Conservation (phyloP, 1,139 yeast genomes). For the Tardiomyces blankii region DNA sequence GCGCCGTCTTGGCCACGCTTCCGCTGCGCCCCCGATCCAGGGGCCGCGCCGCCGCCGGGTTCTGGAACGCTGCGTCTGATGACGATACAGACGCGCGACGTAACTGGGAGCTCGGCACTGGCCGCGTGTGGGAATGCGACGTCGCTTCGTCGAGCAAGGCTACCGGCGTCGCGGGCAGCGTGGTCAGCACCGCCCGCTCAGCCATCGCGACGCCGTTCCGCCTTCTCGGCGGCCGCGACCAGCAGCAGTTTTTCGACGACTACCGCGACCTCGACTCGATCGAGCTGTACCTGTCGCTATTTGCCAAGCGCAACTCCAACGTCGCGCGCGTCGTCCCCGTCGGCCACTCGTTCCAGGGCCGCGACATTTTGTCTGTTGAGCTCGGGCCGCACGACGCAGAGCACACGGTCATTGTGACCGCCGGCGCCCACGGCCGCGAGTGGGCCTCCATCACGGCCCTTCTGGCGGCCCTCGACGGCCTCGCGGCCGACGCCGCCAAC, state of each 20-base stretch:
- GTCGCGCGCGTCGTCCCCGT: conserved; percentile 49
- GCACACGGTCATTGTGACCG: conserved; percentile 66
- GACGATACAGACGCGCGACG: background rate
- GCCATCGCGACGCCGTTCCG: background rate
- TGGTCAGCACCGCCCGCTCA: background rate
- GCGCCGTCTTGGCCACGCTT: conserved; percentile 19
- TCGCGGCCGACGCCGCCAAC: conserved; percentile 36
- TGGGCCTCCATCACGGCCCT: conserved; percentile 75
- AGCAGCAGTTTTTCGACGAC: conserved; percentile 46
- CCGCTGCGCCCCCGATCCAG: conserved; percentile 9
- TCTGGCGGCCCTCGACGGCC: conserved; percentile 46
- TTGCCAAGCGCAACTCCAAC: conserved; percentile 45
- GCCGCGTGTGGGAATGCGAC: background rate
- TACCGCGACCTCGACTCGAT: conserved; percentile 62
- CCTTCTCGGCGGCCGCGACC: background rate
- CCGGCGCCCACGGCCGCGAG: conserved; percentile 85
- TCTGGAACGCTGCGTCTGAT: background rate
- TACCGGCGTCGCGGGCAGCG: too few species aligned
- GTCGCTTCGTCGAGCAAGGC: background rate
- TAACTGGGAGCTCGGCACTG: background rate
- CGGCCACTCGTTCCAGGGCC: conserved; percentile 67
- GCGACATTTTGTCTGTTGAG: conserved; percentile 58
- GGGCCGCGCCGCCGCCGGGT: background rate
- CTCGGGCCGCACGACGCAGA: conserved; percentile 31
- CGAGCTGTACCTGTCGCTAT: conserved; percentile 56